Evolutionary conservation across 345 rosid genomes (phyloP), one percentile per base, ranked within the genome.

Genomic region (Citrus cavaleriei): DNA sequence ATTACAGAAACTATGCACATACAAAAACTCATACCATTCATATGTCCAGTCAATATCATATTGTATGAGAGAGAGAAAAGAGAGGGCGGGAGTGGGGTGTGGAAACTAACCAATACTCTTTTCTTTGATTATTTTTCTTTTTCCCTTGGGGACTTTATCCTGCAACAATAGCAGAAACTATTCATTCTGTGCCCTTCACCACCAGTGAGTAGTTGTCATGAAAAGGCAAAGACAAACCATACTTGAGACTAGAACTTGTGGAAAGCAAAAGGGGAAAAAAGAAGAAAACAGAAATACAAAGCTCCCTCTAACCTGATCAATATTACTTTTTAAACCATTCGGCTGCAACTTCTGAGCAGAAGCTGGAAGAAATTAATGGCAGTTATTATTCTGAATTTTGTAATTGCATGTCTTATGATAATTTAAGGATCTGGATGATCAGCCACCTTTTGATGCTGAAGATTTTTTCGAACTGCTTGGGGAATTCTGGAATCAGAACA

Each of bases 371-470:
- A 35, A 84, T 71, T 25, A 83, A 46, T 72, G 60, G 38, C 58
- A 74, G 40, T 77, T 60, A 73, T 38, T 37, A 57, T 74, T 42
- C 49, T 68, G 58, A 82, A 81, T 57, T 72, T 77, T 71, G 58
- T 38, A 42, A 40, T 22, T 10, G 27, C 74, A 27, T 10, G 30
- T 51, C 34, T 28, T 22, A 27, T 24, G 80, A 78, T 51, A 75
- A 77, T 38, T 63, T 71, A 30, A 85, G 82, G 80, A 81, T 8
- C 24, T 57, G 40, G 67, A 74, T 68, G 37, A 59, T 54, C 18
- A 78, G 38, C 54, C 77, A 89, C 94, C 92, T 87, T 84, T 85
- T 32, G 81, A 67, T 61, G 85, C 73, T 61, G 79, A 72, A 46
- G 87, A 79, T 77, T 75, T 86, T 73, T 84, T 76, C 58, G 65